Evolutionary conservation across 768 basidiomycete genomes (phyloP), one percentile per base, ranked within the genome.

Genomic region (Mycena haematopus): DNA sequence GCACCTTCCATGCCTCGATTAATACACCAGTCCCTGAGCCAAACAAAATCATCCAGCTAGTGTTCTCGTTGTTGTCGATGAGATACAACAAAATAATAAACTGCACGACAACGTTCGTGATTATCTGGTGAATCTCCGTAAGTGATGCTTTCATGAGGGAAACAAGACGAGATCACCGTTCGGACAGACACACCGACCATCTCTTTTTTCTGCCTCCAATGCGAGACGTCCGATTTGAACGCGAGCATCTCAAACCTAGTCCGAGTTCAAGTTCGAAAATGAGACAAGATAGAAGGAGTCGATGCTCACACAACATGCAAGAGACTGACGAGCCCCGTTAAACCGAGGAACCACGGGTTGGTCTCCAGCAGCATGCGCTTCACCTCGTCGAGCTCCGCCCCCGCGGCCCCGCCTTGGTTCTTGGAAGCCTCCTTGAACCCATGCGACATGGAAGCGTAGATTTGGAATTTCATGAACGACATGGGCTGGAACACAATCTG

Each of bases 1-100:
- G 79, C 61, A 87, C 90, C 89, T 98, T 98, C 96, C 95, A 98
- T 2, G 93, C 95, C 76, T 98, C 96, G 60, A 94, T 86, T 31
- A 92, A 68, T 45, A 92, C 84, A 45, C 93, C 91, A 73, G 87
- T 84, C 11, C 92, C 93, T 58, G 91, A 93, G 5, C 91, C 89
- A 74, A 95, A 84, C 25, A 98, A 83, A 74, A 99, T 98, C 93
- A 98, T 98, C 91, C 93, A 96, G 70, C 90, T 94, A 31, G 96
- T 99, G 73, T 98, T 92, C 56, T 93, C 89, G 68, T 92, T 93
- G 74, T 95, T 96, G 78, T 97, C 96, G 69, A 96, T 88, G 68
- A 99, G 89, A 77, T 97, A 99, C 21, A 99, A 82, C 33, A 96
- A 80, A 70, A 97, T 89, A 69, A 99, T 81, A 29, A 91, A 74